Base-by-base conservation (phyloP, 2,329 filamentous ascomycete genomes). In the Simplicillium sp. region DNA sequence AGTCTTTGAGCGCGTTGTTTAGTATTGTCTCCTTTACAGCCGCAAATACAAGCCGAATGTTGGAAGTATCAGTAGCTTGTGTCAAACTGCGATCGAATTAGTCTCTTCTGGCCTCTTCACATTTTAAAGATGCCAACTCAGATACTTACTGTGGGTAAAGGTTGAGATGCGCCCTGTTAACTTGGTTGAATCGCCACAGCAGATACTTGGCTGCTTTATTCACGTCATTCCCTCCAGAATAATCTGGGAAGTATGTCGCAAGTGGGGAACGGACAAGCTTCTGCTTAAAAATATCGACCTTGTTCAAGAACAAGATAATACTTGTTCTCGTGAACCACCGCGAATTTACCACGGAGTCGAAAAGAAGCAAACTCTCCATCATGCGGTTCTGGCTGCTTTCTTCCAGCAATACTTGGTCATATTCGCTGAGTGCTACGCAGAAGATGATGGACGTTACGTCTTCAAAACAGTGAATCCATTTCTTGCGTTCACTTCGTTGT, bases 381-480 rank as follows among this genome's bases (percentile, higher is more conserved):
- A 98, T 98, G 47, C 92, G 92, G 61, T 98, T 98, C 87, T 95
- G 51, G 58, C 90, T 96, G 65, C 87, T 94, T 65, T 97, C 92
- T 65, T 98, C 92, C 33, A 98, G 71, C 40, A 98, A 70, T 5
- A 96, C 90, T 66, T 98, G 92, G 57, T 98, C 92, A 61, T 98
- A 98, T 65, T 98, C 92, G 68, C 89, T 97, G 52, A 98, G 68
- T 13, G 92, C 92, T 46, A 98, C 92, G 58, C 92, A 98, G 66
- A 98, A 98, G 52, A 98, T 98, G 62, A 98, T 98, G 4, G 92
- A 97, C 34, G 92, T 98, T 54, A 98, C 92, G 54, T 97, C 97
- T 64, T 98, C 92, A 62, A 98, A 98, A 68, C 92, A 98, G 67
- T 98, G 92, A 58, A 98, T 98, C 92, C 92, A 98, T 69, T 98